Evolutionary conservation across 2,329 filamentous ascomycete genomes (phyloP).

Genomic region (Xylariales sp.): DNA sequence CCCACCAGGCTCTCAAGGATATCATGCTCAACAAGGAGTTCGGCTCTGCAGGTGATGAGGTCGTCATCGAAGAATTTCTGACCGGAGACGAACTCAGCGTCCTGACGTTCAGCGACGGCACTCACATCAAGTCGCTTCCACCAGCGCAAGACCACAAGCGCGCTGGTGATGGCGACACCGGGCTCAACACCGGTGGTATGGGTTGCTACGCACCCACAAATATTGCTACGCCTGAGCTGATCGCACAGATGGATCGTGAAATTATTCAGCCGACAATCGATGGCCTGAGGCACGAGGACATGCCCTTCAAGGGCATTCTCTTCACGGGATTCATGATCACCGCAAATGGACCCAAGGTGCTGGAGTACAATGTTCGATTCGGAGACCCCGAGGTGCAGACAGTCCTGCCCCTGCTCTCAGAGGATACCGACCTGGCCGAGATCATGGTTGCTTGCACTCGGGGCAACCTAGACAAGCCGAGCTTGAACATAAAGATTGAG

Average conservation of each 20-base stretch:
- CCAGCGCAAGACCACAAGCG: constrained; percentile 97
- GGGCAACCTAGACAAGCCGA: constrained; percentile 62
- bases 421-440: constrained; percentile 79
- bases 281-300: constrained; percentile 78
- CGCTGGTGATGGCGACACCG: constrained; percentile 83
- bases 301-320: constrained; percentile 68
- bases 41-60: constrained; percentile 78
- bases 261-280: constrained; percentile 87
- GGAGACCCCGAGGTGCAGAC: constrained; percentile 92
- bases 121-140: constrained; percentile 76
- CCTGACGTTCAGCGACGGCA: constrained; percentile 86
- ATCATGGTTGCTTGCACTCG: constrained; percentile 83
- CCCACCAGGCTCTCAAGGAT: constrained; percentile 72
- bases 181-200: constrained; percentile 96
- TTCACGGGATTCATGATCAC: constrained; percentile 87
- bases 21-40: constrained; percentile 92
- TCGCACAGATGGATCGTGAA: constrained; percentile 75
- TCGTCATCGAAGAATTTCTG: constrained; percentile 93
- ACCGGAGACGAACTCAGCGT: constrained; percentile 90
- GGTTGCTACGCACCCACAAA: constrained; percentile 93
- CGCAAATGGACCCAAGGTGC: constrained; percentile 67
- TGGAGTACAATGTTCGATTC: constrained; percentile 93
- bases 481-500: constrained; percentile 60
- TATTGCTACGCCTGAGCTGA: constrained; percentile 69
- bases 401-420: constrained; percentile 21